Evolutionary conservation across 2,329 filamentous ascomycete species (phyloP).

Genomic region (Aspergillus quadricinctus): DNA sequence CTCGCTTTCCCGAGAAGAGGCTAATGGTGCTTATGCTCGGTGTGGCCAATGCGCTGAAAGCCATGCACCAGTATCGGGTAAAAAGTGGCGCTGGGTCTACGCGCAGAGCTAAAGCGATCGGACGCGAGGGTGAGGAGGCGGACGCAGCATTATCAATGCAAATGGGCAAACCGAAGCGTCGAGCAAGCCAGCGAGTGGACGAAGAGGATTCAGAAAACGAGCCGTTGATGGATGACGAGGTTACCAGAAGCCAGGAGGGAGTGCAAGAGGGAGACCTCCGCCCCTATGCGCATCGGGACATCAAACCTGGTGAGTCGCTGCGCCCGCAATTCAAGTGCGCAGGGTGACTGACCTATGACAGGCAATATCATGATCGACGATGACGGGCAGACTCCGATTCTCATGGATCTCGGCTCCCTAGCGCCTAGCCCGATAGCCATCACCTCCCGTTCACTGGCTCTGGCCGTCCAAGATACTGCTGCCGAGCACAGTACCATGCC

Average conservation of each 20-base stretch:
- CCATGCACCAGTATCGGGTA: slow-evolving; percentile 86
- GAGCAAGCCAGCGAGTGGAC: slow-evolving; percentile 42
- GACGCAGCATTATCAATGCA: slow-evolving; percentile 43
- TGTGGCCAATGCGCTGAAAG: slow-evolving; percentile 79
- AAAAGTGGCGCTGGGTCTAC: slow-evolving; percentile 52
- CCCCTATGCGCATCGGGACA: slow-evolving; percentile 91
- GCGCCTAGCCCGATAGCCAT: slow-evolving; percentile 83
- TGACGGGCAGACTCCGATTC: slow-evolving; percentile 77
- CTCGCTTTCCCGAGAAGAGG: slow-evolving; percentile 78
- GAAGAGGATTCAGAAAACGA: slow-evolving; percentile 72
- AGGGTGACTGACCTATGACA: slow-evolving; percentile 20
- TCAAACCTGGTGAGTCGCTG: slow-evolving; percentile 71
- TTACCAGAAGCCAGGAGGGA: slow-evolving; percentile 62
- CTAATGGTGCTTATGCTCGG: slow-evolving; percentile 89
- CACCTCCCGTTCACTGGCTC: slow-evolving; percentile 81
- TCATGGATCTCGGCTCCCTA: slow-evolving; percentile 96
- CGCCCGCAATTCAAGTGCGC: not conserved
- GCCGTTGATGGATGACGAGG: slow-evolving; percentile 77
- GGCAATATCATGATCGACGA: slow-evolving; percentile 98
- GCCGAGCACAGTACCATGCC: slow-evolving; percentile 98
- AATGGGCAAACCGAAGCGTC: slow-evolving; percentile 35
- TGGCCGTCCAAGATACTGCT: slow-evolving; percentile 89
- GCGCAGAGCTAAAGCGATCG: slow-evolving; percentile 52
- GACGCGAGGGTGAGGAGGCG: slow-evolving; percentile 53
- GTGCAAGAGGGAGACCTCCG: slow-evolving; percentile 64